Percentiles rank a stretch among this genome's conserved stretches.
Evolutionary conservation across 768 basidiomycete species (phyloP).

Genomic region (Suillus weaverae): DNA sequence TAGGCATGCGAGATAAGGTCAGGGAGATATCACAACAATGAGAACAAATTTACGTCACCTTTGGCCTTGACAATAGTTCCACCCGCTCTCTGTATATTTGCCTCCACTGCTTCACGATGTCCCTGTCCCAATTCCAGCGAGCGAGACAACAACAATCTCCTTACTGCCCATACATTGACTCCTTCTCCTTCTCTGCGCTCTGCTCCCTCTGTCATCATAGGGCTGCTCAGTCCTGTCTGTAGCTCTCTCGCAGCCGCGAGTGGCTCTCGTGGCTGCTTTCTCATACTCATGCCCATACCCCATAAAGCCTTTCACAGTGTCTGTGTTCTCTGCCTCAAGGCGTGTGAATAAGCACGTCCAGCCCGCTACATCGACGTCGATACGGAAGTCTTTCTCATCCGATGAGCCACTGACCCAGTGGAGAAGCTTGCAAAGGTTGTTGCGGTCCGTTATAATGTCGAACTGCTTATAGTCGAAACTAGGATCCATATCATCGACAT

Average conservation of each 20-base stretch:
- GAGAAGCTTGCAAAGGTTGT: constrained; percentile 60
- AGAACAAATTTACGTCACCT: constrained; percentile 27
- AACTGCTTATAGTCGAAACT: constrained; percentile 33
- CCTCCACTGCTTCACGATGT: constrained; percentile 55
- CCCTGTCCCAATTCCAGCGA: constrained; percentile 54
- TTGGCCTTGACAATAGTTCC: constrained; percentile 56
- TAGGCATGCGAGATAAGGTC: constrained; percentile 13
- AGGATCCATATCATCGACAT: constrained; percentile 45
- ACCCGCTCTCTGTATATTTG: constrained; percentile 60
- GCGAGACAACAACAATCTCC: constrained; percentile 59
- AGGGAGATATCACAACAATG: neutral
- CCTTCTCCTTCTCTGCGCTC: constrained; percentile 15
- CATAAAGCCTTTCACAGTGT: constrained; percentile 26
- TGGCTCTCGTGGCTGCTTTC: constrained; percentile 48
- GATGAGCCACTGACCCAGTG: constrained; percentile 45
- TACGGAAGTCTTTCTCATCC: constrained; percentile 51
- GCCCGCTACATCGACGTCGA: constrained; percentile 67
- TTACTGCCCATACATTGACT: constrained; percentile 57
- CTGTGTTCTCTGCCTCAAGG: constrained; percentile 40
- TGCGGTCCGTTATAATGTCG: constrained; percentile 62
- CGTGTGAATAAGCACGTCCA: constrained; percentile 61
- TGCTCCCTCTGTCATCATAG: constrained; percentile 23
- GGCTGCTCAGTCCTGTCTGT: constrained; percentile 23
- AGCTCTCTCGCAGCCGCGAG: constrained; percentile 47
- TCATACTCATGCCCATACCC: constrained; percentile 66